phyloP scores from a whole-genome alignment of 352 stramenopile species.

The Pythium insidiosum region DNA sequence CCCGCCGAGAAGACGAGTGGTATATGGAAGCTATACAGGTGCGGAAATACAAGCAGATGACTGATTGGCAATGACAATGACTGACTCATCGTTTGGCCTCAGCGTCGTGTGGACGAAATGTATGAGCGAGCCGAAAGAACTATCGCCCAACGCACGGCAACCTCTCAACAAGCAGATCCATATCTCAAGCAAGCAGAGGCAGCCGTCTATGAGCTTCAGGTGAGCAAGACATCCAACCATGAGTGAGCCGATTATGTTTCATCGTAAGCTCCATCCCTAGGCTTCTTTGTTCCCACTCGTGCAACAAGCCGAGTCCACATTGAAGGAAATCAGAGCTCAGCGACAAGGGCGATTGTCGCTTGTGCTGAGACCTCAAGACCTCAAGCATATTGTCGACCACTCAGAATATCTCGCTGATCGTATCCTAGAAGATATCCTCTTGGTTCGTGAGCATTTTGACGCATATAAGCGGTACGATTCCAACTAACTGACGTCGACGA shows the following conservation, averaged over 20 bases:
- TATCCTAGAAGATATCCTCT: constrained; percentile 54
- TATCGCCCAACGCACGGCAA: constrained; percentile 13
- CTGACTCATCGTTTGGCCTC: background rate
- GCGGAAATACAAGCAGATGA: too few species aligned
- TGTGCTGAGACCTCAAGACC: constrained; percentile 22
- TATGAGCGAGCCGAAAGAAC: constrained; percentile 23
- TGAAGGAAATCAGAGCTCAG: too few species aligned
- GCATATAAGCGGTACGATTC: background rate
- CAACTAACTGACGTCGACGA: background rate
- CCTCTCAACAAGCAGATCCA: too few species aligned
- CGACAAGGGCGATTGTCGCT: too few species aligned
- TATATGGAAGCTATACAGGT: constrained; percentile 40
- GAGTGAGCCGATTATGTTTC: too few species aligned
- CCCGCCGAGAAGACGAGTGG: constrained; percentile 17
- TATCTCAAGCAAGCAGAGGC: constrained; percentile 43
- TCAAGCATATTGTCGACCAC: constrained; percentile 34
- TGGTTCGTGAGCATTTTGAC: constrained; percentile 21
- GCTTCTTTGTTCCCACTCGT: too few species aligned
- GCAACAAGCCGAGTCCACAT: too few species aligned
- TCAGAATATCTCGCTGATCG: constrained; percentile 42
- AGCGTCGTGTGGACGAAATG: constrained; percentile 41
- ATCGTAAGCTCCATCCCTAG: too few species aligned
- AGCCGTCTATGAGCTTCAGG: constrained; percentile 29
- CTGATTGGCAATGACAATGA: too few species aligned
- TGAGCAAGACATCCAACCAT: constrained; percentile 25